phyloP scores from a whole-genome alignment of 2,329 filamentous ascomycete species.

The Epichloe sylvatica region DNA sequence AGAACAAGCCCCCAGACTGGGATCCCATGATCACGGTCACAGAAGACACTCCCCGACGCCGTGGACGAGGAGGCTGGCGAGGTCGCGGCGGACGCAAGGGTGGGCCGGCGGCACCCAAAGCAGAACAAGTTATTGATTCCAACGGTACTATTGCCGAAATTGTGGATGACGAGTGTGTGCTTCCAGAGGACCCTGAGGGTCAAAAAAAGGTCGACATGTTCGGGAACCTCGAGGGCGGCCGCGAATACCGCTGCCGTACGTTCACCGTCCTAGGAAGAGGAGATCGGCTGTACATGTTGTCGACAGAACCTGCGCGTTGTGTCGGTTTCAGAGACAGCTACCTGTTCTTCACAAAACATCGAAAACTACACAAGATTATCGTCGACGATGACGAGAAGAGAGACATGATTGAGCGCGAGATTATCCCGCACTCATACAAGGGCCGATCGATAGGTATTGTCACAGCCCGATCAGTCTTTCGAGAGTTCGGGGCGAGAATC shows the following conservation, averaged over 20 bases:
- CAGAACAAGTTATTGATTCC: slow-evolving; percentile 77
- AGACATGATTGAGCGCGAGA: slow-evolving; percentile 85
- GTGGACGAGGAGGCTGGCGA: slow-evolving; percentile 58
- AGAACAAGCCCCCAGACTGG: slow-evolving; percentile 71
- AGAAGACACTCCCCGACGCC: slow-evolving; percentile 45
- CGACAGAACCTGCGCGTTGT: slow-evolving; percentile 90
- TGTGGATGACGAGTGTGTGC: slow-evolving; percentile 75
- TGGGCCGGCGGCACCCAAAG: slow-evolving; percentile 59
- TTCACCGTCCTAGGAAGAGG: slow-evolving; percentile 81
- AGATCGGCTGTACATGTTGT: slow-evolving; percentile 89
- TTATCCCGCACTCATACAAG: slow-evolving; percentile 98
- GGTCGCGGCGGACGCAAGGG: slow-evolving; percentile 52
- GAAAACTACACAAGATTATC: slow-evolving; percentile 93
- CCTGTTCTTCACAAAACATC: slow-evolving; percentile 97
- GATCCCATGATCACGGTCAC: slow-evolving; percentile 47
- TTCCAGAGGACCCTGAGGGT: slow-evolving; percentile 77
- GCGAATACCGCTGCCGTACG: slow-evolving; percentile 89
- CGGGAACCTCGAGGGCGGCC: slow-evolving; percentile 66
- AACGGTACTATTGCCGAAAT: slow-evolving; percentile 88
- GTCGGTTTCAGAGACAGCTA: slow-evolving; percentile 97
- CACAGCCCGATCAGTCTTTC: slow-evolving; percentile 88
- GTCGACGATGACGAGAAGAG: slow-evolving; percentile 95
- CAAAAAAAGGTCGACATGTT: slow-evolving; percentile 88
- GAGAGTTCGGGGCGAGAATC: slow-evolving; percentile 90
- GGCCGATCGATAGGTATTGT: slow-evolving; percentile 94